Percentiles rank a stretch among this genome's conserved stretches.
Conservation (phyloP, 129 eudicot genomes). For the Logfia minima region DNA sequence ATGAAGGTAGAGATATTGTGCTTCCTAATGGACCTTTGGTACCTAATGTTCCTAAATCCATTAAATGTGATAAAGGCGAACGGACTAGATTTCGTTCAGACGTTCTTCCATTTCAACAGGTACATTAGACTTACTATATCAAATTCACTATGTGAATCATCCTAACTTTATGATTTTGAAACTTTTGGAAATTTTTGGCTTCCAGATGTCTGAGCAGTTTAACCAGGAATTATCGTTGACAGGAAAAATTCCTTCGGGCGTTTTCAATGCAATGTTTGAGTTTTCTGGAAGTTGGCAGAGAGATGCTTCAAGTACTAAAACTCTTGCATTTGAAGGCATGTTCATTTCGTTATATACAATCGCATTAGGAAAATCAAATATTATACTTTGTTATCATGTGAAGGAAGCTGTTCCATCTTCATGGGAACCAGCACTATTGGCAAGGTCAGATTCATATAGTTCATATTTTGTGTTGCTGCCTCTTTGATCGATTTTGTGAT, state of each 20-base stretch:
- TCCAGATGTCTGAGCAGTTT: conserved; percentile 93
- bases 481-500: neutral
- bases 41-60: conserved; percentile 60
- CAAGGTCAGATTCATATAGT: conserved; percentile 49
- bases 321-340: conserved; percentile 94
- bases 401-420: conserved; percentile 91
- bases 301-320: conserved; percentile 90
- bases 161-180: neutral
- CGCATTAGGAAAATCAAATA: conserved; percentile 84
- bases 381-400: conserved; percentile 83
- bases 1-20: conserved; percentile 73
- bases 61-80: conserved; percentile 94
- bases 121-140: conserved; percentile 20
- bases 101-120: conserved; percentile 92
- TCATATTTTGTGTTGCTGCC: neutral
- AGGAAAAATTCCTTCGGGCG: conserved; percentile 95
- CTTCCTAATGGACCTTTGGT: conserved; percentile 75
- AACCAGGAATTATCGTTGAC: conserved; percentile 89
- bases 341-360: conserved; percentile 79
- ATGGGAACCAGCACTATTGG: conserved; percentile 95
- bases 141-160: neutral
- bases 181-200: too few species aligned
- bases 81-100: conserved; percentile 88
- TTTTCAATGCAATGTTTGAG: conserved; percentile 84
- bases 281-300: conserved; percentile 98